These are phyloP conservation scores for Suhomyces yuchorum DNA, from an alignment of 1,139 yeast genomes.

Conservation along the genomic window DNA sequence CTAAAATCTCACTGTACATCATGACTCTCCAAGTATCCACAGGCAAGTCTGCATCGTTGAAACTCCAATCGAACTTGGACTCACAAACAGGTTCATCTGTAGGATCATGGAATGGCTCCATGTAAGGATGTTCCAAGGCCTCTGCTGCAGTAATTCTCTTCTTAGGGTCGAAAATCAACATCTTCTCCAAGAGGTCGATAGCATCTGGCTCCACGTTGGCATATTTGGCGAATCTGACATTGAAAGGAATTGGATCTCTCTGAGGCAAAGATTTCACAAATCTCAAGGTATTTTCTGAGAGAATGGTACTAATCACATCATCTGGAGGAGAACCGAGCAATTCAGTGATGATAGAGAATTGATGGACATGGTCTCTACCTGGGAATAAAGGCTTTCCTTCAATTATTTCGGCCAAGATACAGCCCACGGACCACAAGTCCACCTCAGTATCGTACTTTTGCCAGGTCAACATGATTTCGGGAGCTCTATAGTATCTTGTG, in stretches of 20 bases:
- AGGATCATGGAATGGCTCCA: slow-evolving; percentile 98
- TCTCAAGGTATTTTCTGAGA: slow-evolving; percentile 90
- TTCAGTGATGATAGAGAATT: slow-evolving; percentile 94
- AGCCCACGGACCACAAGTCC: slow-evolving; percentile 99
- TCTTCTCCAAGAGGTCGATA: slow-evolving; percentile 80
- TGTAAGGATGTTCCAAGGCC: slow-evolving; percentile 86
- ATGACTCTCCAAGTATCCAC: slow-evolving; percentile 98
- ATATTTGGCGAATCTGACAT: slow-evolving; percentile 67
- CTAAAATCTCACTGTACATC: slow-evolving; percentile 97
- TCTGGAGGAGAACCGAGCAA: slow-evolving; percentile 94
- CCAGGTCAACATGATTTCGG: slow-evolving; percentile 99
- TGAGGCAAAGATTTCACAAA: slow-evolving; percentile 94
- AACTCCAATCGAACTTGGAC: slow-evolving; percentile 95
- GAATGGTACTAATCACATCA: slow-evolving; percentile 93
- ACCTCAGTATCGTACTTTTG: slow-evolving; percentile 98
- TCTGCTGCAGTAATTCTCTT: slow-evolving; percentile 91
- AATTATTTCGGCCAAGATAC: slow-evolving; percentile 97
- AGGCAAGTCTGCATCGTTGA: slow-evolving; percentile 96
- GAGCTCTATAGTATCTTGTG: slow-evolving; percentile 96
- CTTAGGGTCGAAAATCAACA: slow-evolving; percentile 94
- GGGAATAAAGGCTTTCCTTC: slow-evolving; percentile 99
- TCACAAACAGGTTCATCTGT: slow-evolving; percentile 96
- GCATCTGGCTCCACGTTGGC: slow-evolving; percentile 90
- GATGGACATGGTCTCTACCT: slow-evolving; percentile 98
- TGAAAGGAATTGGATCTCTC: slow-evolving; percentile 86